Conservation (phyloP, 768 basidiomycete genomes). For the Tubosaeta sp. region DNA sequence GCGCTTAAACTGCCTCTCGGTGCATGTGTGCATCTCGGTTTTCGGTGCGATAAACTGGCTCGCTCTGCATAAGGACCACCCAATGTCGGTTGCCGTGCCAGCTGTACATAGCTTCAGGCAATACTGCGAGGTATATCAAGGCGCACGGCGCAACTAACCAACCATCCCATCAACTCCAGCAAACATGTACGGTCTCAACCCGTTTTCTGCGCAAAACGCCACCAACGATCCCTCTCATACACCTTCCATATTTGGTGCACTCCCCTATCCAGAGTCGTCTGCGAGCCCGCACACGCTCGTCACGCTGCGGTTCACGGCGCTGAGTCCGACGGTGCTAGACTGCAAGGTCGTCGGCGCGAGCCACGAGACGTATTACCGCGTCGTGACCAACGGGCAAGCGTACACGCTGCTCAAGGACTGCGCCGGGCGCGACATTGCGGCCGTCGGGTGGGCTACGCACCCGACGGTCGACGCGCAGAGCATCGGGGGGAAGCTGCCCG, state of each 20-base stretch:
- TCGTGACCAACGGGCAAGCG: constrained; percentile 52
- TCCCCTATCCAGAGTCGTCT: constrained; percentile 46
- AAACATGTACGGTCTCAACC: constrained; percentile 26
- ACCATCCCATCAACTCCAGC: neutral
- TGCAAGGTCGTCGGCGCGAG: constrained; percentile 50
- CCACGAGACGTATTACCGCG: constrained; percentile 42
- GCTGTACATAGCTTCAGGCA: constrained; percentile 16
- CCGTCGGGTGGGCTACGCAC: constrained; percentile 53
- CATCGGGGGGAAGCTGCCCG: constrained; percentile 43
- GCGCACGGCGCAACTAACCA: neutral
- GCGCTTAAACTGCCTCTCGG: neutral
- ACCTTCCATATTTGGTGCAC: constrained; percentile 60
- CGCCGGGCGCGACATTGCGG: constrained; percentile 44
- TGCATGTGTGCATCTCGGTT: neutral
- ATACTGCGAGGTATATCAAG: constrained; percentile 10
- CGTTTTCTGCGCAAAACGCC: constrained; percentile 27
- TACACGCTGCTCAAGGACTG: constrained; percentile 52
- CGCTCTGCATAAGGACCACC: neutral
- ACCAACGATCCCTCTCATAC: constrained; percentile 11
- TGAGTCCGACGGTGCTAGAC: constrained; percentile 51
- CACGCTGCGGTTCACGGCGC: constrained; percentile 47
- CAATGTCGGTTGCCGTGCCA: neutral
- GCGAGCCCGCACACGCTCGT: constrained; percentile 31
- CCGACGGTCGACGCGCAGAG: constrained; percentile 52
- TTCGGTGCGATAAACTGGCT: neutral